These are phyloP conservation scores for rapeseed (Brassica napus) DNA, from an alignment of 345 rosid species.

Conservation along the genomic window DNA sequence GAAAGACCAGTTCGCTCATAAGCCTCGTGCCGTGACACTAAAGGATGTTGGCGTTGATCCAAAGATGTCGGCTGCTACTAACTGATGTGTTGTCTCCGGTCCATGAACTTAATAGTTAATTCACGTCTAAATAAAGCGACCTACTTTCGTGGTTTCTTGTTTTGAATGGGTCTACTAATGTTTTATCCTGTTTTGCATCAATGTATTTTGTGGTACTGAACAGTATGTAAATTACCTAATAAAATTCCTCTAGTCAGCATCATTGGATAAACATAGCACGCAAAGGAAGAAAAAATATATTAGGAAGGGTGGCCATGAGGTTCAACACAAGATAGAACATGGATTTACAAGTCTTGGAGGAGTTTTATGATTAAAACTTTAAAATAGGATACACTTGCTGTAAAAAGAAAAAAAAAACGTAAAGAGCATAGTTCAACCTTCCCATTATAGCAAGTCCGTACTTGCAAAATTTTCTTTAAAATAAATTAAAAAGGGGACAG, in stretches of 20 bases:
- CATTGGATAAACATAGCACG: no score
- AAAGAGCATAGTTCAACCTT: no score
- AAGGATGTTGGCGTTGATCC: constrained; percentile 64
- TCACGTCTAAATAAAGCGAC: neutral
- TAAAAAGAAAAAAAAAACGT: no score
- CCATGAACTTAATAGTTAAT: neutral
- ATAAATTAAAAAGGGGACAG: no score
- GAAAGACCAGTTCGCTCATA: constrained; percentile 47
- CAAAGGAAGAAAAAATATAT: no score
- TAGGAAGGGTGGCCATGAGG: no score
- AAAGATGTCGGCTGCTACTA: constrained; percentile 19
- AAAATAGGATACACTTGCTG: no score
- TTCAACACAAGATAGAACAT: no score
- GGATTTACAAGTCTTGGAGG: no score
- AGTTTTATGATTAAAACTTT: no score
- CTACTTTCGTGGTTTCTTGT: neutral
- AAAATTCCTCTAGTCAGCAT: neutral
- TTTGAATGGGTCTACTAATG: neutral
- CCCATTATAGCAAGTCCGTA: no score
- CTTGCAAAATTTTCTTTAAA: no score
- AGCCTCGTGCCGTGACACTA: constrained; percentile 53
- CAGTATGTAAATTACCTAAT: neutral
- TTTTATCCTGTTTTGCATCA: neutral
- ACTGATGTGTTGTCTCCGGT: neutral
- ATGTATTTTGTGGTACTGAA: neutral